phyloP scores from a whole-genome alignment of 164 flowering plant species.

The Brasenia schreberi region DNA sequence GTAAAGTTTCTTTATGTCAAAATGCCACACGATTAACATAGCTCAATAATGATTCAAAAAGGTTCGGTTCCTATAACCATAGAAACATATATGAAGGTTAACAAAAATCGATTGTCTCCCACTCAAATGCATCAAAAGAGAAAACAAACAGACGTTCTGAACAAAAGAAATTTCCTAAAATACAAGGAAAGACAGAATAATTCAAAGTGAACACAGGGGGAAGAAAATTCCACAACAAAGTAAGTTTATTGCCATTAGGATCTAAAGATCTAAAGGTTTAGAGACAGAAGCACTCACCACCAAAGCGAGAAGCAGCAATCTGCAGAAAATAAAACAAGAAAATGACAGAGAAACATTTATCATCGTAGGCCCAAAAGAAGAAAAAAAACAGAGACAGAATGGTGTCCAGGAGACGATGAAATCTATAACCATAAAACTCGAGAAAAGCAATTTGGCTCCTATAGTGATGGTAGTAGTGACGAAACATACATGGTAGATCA shows the following conservation, averaged over 20 bases:
- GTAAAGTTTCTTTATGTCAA: too few relatives aligned
- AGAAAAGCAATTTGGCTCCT: background rate
- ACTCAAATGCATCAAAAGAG: too few relatives aligned
- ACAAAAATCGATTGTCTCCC: too few relatives aligned
- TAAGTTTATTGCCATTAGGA: background rate
- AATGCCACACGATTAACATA: too few relatives aligned
- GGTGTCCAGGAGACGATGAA: background rate
- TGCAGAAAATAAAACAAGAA: slow-evolving; percentile 12
- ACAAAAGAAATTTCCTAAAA: background rate
- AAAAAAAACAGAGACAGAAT: background rate
- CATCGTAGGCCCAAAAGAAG: background rate
- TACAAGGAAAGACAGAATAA: background rate
- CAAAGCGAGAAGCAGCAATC: slow-evolving; percentile 33
- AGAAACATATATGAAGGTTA: too few relatives aligned
- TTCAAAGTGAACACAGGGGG: background rate
- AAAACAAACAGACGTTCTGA: too few relatives aligned
- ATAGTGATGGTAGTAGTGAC: background rate
- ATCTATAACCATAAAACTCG: background rate
- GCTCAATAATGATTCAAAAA: too few relatives aligned
- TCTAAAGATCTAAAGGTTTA: background rate
- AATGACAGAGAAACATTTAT: background rate
- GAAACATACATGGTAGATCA: slow-evolving; percentile 54
- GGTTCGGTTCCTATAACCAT: too few relatives aligned
- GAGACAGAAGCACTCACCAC: slow-evolving; percentile 18
- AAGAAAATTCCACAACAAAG: background rate